A percentile compares a stretch with the other conserved stretches of the same genome.
These are phyloP conservation scores for Ascobolus immersus DNA, from an alignment of 495 filamentous ascomycete species.

Conservation along the genomic window DNA sequence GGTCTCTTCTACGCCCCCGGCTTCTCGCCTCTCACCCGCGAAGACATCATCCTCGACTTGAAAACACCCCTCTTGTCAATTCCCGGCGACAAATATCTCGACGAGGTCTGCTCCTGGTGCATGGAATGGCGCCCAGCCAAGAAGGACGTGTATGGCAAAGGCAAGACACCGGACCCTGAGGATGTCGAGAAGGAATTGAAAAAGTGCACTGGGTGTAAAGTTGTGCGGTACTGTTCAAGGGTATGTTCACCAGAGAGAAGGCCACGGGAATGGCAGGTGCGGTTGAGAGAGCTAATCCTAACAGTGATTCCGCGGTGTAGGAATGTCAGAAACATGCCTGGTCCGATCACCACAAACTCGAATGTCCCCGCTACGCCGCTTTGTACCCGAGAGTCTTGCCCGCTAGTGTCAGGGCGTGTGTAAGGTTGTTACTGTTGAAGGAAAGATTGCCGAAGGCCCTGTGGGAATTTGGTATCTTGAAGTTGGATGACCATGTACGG, in stretches of 20 bases:
- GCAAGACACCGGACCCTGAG: too few relatives aligned
- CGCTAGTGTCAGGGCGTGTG: constrained; percentile 28
- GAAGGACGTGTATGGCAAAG: too few relatives aligned
- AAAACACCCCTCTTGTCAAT: constrained; percentile 9
- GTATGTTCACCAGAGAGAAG: constrained; percentile 18
- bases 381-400: constrained; percentile 27
- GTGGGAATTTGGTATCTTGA: constrained; percentile 17
- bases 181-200: constrained; percentile 18
- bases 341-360: constrained; percentile 31
- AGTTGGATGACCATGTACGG: constrained; percentile 24
- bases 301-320: constrained; percentile 15
- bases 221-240: constrained; percentile 40
- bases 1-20: background rate
- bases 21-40: too few relatives aligned
- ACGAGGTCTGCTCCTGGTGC: constrained; percentile 10
- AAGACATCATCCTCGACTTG: constrained; percentile 5
- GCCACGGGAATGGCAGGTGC: constrained; percentile 7
- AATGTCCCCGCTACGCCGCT: constrained; percentile 29
- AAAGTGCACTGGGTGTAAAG: constrained; percentile 34
- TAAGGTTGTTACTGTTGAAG: constrained; percentile 26
- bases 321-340: constrained; percentile 35
- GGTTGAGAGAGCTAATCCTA: background rate
- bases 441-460: constrained; percentile 7
- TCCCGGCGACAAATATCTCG: constrained; percentile 10
- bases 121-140: too few relatives aligned